Conservation (phyloP, 1,284 basidiomycete species). For the Kalmanozyma brasiliensis region DNA sequence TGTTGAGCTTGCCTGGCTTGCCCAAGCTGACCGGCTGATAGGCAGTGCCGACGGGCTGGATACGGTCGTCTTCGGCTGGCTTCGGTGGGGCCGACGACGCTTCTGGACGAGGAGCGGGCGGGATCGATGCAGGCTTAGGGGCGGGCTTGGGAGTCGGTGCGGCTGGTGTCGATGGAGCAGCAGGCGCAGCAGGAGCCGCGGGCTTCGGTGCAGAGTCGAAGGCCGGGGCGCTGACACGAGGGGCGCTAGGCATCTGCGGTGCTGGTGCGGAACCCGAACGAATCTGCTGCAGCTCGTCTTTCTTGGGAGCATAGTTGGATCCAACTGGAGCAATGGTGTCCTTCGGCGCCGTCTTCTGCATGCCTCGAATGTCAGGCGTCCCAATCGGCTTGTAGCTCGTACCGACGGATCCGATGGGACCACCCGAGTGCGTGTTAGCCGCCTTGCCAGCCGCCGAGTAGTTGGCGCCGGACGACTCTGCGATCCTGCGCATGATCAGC, state of each 20-base stretch:
- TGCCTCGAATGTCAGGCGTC: constrained; percentile 62
- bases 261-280: constrained; percentile 44
- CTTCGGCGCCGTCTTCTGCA: constrained; percentile 56
- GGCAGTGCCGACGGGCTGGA: constrained; percentile 65
- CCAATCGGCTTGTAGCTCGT: constrained; percentile 64
- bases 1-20: constrained; percentile 65
- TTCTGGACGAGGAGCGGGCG: constrained; percentile 35
- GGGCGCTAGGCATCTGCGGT: constrained; percentile 29
- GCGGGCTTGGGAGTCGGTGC: constrained; percentile 14
- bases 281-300: constrained; percentile 61
- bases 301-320: constrained; percentile 56
- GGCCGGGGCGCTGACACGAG: constrained; percentile 34
- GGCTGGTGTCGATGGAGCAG: constrained; percentile 17
- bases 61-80: constrained; percentile 62
- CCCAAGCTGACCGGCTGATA: constrained; percentile 64
- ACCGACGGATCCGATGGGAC: constrained; percentile 61
- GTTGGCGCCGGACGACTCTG: constrained; percentile 89
- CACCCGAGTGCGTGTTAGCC: constrained; percentile 60
- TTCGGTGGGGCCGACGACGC: constrained; percentile 37
- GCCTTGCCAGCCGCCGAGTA: constrained; percentile 73
- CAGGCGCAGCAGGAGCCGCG: constrained; percentile 25
- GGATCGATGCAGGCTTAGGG: constrained; percentile 10
- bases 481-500: constrained; percentile 79
- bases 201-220: constrained; percentile 40
- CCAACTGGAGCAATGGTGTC: constrained; percentile 63